Percentiles rank a stretch among this genome's conserved stretches.
These are phyloP conservation scores for Silene coronaria DNA, from an alignment of 179 eudicot genomes.

Conservation along the genomic window DNA sequence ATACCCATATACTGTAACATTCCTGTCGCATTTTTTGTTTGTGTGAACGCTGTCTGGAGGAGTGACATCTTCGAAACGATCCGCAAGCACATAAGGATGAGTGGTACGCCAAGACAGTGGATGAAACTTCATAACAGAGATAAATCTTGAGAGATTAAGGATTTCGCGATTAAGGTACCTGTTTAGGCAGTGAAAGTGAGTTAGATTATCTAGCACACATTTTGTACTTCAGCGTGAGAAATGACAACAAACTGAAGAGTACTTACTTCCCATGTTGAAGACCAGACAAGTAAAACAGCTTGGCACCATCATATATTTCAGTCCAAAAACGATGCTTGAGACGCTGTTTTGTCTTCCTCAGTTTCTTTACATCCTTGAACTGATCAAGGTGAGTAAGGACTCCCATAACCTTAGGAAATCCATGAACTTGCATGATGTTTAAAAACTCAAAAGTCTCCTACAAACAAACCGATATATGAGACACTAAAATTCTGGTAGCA, in stretches of 20 bases:
- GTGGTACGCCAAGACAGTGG: slow-evolving; percentile 71
- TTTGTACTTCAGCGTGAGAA: slow-evolving; percentile 4
- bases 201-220: slow-evolving; percentile 3
- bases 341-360: slow-evolving; percentile 81
- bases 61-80: slow-evolving; percentile 94
- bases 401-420: slow-evolving; percentile 91
- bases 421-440: slow-evolving; percentile 82
- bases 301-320: slow-evolving; percentile 80
- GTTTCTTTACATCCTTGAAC: slow-evolving; percentile 84
- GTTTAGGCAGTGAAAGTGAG: slow-evolving; percentile 24
- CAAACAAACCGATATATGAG: slow-evolving; percentile 17
- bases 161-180: slow-evolving; percentile 82
- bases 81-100: slow-evolving; percentile 87
- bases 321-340: slow-evolving; percentile 96
- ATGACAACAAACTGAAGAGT: not conserved
- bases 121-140: slow-evolving; percentile 83
- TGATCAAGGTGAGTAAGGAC: slow-evolving; percentile 94
- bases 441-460: slow-evolving; percentile 98
- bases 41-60: slow-evolving; percentile 63
- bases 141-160: slow-evolving; percentile 88
- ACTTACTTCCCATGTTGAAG: slow-evolving; percentile 91
- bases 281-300: slow-evolving; percentile 86
- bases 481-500: not conserved
- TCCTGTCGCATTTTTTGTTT: slow-evolving; percentile 76
- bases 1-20: slow-evolving; percentile 81